Evolutionary conservation across 805 yeast genomes (phyloP).

Genomic region (Hanseniaspora nectarophila): DNA sequence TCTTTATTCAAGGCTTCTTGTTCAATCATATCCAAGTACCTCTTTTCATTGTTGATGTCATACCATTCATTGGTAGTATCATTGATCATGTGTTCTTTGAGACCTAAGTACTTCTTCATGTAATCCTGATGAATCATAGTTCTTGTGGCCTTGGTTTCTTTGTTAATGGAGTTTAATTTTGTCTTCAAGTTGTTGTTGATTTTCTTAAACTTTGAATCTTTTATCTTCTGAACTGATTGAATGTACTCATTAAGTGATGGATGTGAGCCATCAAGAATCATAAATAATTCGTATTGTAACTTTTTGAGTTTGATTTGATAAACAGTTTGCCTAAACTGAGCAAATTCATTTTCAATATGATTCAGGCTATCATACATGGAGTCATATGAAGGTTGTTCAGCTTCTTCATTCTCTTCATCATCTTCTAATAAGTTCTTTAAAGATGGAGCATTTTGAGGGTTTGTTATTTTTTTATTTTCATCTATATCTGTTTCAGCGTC

Average conservation of each 20-base stretch:
- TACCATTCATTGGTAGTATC: conserved; percentile 83
- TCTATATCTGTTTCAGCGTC: conserved; percentile 35
- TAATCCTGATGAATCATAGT: conserved; percentile 76
- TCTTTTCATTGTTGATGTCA: conserved; percentile 76
- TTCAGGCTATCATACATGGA: conserved; percentile 38
- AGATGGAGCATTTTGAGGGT: not conserved
- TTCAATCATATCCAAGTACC: conserved; percentile 55
- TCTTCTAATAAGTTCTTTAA: conserved; percentile 14
- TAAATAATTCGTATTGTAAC: conserved; percentile 68
- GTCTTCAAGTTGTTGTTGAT: conserved; percentile 46
- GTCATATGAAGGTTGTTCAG: conserved; percentile 28
- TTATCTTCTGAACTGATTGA: conserved; percentile 56
- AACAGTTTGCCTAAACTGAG: conserved; percentile 67
- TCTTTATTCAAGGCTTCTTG: not conserved
- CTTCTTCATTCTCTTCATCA: conserved; percentile 20
- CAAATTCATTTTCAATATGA: conserved; percentile 75
- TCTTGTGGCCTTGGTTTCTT: conserved; percentile 68
- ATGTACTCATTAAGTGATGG: conserved; percentile 73
- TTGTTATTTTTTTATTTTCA: not conserved
- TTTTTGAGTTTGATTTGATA: conserved; percentile 72
- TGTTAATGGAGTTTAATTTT: conserved; percentile 62
- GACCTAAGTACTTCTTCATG: conserved; percentile 53
- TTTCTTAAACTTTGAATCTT: conserved; percentile 53
- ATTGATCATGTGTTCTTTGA: conserved; percentile 51
- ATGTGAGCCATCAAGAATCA: conserved; percentile 82